These are phyloP conservation scores for Neospora caninum DNA, from an alignment of 169 alveolate species.

Conservation along the genomic window DNA sequence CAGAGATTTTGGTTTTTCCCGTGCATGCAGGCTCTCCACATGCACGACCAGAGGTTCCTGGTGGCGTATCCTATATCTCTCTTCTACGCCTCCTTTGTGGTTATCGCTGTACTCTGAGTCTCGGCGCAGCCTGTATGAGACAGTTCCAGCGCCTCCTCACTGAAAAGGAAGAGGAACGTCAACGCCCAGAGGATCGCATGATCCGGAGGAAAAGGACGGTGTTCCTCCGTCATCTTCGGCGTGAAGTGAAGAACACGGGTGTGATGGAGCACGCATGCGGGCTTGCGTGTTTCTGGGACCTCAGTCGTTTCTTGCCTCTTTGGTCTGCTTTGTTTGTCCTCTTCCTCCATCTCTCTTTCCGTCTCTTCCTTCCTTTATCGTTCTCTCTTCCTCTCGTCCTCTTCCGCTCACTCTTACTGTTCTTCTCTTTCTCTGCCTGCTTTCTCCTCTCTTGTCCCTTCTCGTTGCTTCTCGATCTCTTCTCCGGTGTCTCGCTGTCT, in stretches of 20 bases:
- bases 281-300: no score
- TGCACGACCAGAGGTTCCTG: conserved; percentile 79
- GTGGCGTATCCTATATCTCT: conserved; percentile 82
- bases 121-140: background rate
- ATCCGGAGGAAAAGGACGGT: no score
- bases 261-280: no score
- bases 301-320: no score
- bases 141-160: background rate
- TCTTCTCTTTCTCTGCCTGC: background rate
- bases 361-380: background rate
- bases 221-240: no score
- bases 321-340: conserved; percentile 50
- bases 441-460: background rate
- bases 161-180: no score
- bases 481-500: no score
- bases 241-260: no score
- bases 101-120: conserved; percentile 39
- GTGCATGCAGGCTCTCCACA: conserved; percentile 71
- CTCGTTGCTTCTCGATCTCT: background rate
- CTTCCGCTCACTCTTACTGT: no score
- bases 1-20: background rate
- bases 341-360: conserved; percentile 77
- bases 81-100: conserved; percentile 77
- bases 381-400: background rate
- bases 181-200: no score